These are phyloP conservation scores for Vicia sativa DNA, from an alignment of 306 rosid genomes.

Conservation along the genomic window DNA sequence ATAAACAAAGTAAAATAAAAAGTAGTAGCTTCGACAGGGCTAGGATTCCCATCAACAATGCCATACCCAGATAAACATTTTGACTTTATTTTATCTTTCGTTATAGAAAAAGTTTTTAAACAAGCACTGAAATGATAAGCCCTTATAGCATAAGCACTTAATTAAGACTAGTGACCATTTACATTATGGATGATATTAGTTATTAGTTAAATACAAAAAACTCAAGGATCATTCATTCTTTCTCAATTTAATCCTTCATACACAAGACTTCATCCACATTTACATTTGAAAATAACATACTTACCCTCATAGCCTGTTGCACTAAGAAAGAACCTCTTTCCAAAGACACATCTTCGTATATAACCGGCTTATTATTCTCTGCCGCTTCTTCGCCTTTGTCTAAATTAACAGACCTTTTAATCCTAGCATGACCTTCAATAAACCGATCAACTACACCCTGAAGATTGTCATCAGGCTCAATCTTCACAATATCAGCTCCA, in stretches of 20 bases:
- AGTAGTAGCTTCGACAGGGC: constrained; percentile 19
- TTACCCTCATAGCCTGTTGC: constrained; percentile 98
- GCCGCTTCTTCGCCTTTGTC: constrained; percentile 54
- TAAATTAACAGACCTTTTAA: constrained; percentile 67
- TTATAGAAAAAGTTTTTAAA: not conserved
- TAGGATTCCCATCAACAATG: constrained; percentile 11
- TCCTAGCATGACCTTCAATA: constrained; percentile 97
- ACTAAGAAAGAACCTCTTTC: constrained; percentile 97
- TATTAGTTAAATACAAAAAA: not conserved
- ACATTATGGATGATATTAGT: constrained; percentile 36
- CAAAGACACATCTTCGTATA: constrained; percentile 91
- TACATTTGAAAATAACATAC: constrained; percentile 28
- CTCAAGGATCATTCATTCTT: not conserved
- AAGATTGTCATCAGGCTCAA: constrained; percentile 71
- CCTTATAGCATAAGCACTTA: not conserved
- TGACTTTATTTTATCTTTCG: not conserved
- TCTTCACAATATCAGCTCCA: constrained; percentile 87
- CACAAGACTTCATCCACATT: constrained; percentile 1
- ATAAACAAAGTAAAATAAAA: constrained; percentile 17
- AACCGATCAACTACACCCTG: constrained; percentile 84
- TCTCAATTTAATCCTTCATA: constrained; percentile 36
- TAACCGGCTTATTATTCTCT: constrained; percentile 61
- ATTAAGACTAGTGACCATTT: constrained; percentile 9
- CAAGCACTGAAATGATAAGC: not conserved
- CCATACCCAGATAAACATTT: constrained; percentile 3